Evolutionary conservation across 202 grass and related monocot species (phyloP), one percentile per base, ranked within the genome.

Genomic region (Bolboschoenoplectus hybrid): DNA sequence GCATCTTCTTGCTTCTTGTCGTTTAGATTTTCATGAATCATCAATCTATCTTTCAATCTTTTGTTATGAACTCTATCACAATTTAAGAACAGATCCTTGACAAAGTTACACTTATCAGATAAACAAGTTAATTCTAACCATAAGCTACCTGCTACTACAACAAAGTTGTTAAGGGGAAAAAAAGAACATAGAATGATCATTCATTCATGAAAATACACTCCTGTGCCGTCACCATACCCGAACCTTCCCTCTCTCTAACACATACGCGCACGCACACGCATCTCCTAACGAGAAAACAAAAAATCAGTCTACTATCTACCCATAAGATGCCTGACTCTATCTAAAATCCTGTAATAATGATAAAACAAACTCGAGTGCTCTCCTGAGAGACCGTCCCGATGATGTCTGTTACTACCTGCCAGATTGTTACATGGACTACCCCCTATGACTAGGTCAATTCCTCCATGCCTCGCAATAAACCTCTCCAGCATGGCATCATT

Each of bases 401-500:
- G 84, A 67, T 88, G 80, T 6, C 95, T 78, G 80, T 97, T 97
- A 68, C 88, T 94, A 6, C 95, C 95, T 26, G 95, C 56, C 36
- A 94, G 83, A 73, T 97, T 97, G 60, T 94, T 97, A 60, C 95
- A 97, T 0, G 92, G 95, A 20, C 94, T 97, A 3, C 92, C 95
- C 0, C 92, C 95, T 35, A 97, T 93, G 3, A 97, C 88, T 7
- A 97, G 63, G 62, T 97, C 95, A 61, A 93, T 91, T 0, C 91
- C 85, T 17, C 93, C 93, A 61, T 90, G 80, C 36, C 81, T 81
- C 14, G n/a, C 77, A n/a, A 92, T 85, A 9, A 88, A 86, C 9
- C 80, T 20, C 7, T 89, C 67, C 0, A 98, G 65, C 13, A 44
- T 85, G 1, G 86, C 87, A 13, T 85, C 5, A 12, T 11, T 91